A percentile compares a stretch with the other conserved stretches of the same genome.
These are phyloP conservation scores for Gloeophyllum trabeum DNA, from an alignment of 768 basidiomycete genomes.

Conservation along the genomic window DNA sequence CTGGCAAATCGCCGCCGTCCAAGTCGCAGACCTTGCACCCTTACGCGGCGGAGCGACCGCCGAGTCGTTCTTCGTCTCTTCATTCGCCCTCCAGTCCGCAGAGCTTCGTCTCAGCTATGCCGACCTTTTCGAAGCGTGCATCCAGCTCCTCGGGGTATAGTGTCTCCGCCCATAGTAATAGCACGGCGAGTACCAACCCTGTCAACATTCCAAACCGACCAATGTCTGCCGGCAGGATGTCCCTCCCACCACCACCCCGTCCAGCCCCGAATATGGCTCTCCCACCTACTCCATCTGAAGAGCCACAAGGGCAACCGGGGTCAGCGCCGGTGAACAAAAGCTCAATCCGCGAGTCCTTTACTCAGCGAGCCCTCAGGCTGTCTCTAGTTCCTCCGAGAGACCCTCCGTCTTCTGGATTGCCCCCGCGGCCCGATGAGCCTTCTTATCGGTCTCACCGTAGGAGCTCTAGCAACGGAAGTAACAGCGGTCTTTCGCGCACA, in stretches of 20 bases:
- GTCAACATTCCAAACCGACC: not conserved
- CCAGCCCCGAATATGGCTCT: conserved; percentile 20
- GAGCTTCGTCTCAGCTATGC: conserved; percentile 12
- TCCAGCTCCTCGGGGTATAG: conserved; percentile 16
- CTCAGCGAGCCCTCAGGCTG: conserved; percentile 43
- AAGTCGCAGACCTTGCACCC: conserved; percentile 2
- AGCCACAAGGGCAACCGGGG: conserved; percentile 15
- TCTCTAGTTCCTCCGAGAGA: conserved; percentile 54
- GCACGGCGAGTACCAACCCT: conserved; percentile 4
- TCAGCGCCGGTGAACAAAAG: conserved; percentile 12
- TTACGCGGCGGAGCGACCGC: not conserved
- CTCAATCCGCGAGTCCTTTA: conserved; percentile 44
- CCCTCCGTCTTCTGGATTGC: conserved; percentile 46
- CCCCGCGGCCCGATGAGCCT: conserved; percentile 57
- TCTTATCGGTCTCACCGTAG: conserved; percentile 1
- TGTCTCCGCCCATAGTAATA: conserved; percentile 12
- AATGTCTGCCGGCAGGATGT: not conserved
- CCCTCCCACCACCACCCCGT: conserved; percentile 14
- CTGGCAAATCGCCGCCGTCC: not conserved
- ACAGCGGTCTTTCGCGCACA: conserved; percentile 15
- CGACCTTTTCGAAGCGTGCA: conserved; percentile 16
- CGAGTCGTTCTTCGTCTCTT: conserved; percentile 12
- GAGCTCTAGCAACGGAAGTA: not conserved
- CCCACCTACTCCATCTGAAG: conserved; percentile 14
- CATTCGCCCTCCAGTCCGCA: conserved; percentile 11